Evolutionary conservation across 768 basidiomycete genomes (phyloP).

Genomic region (Boletus reticuloceps): DNA sequence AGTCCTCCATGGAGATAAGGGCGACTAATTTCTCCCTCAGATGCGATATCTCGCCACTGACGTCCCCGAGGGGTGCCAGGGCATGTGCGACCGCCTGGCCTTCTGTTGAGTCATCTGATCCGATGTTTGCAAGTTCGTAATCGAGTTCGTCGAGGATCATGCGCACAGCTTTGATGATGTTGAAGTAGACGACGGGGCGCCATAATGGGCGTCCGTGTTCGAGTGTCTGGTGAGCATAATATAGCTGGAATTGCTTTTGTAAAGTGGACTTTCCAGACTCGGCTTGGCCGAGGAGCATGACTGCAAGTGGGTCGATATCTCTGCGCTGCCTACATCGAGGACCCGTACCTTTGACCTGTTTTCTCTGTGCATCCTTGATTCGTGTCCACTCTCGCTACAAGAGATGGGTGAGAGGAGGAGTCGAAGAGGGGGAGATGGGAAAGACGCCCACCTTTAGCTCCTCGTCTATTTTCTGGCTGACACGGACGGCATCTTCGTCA

Average conservation of each 20-base stretch:
- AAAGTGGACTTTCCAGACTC: constrained; percentile 83
- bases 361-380: constrained; percentile 43
- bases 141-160: constrained; percentile 74
- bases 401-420: constrained; percentile 5
- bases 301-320: constrained; percentile 30
- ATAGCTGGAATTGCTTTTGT: constrained; percentile 82
- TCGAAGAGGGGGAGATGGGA: background rate
- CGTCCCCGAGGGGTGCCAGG: constrained; percentile 31
- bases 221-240: constrained; percentile 68
- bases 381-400: constrained; percentile 47
- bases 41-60: constrained; percentile 45
- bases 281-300: constrained; percentile 77
- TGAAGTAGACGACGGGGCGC: constrained; percentile 81
- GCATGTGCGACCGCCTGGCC: constrained; percentile 32
- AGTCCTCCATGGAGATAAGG: constrained; percentile 63
- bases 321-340: background rate
- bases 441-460: constrained; percentile 45
- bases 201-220: constrained; percentile 72
- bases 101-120: constrained; percentile 26
- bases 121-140: constrained; percentile 43
- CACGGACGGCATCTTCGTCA: constrained; percentile 43
- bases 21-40: constrained; percentile 59
- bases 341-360: constrained; percentile 52
- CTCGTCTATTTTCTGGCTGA: constrained; percentile 55
- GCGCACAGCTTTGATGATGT: constrained; percentile 76